Base-by-base conservation (phyloP, 2,329 filamentous ascomycete genomes). In the Acephala macrosclerotiorum region DNA sequence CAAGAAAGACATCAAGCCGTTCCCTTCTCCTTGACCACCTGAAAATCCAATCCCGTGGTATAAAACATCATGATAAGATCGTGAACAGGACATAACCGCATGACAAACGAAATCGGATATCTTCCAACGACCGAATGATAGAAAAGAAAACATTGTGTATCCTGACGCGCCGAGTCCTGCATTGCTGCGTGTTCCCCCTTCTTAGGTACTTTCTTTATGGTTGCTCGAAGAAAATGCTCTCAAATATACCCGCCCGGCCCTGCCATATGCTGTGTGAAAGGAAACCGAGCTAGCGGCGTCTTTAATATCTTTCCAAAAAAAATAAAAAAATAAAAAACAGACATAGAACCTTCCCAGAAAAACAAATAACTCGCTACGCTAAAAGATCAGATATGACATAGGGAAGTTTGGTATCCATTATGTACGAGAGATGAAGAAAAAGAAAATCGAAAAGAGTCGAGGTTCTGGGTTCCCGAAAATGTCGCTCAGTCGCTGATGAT, bases 151-250 rank as follows among this genome's bases (percentile, higher is more conserved):
- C 72, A 66, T 56, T 70, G 66, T 62, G 51, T 67, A 49, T 71
- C 72, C 75, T 75, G 73, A 74, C 78, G 78, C 79, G 78, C 79
- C 81, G 78, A 81, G 79, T 79, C 78, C 80, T 86, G 86, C 86
- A 88, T 88, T 86, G 86, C 86, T 88, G 86, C 86, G 81, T 84
- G 75, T 84, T 85, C 81, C 81, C 87, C 84, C 86, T 86, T 74
- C 67, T 70, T 72, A 67, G 71, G 69, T 73, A 72, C 68, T 72
- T 70, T 75, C 69, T 75, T 74, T 71, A 61, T 63, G 79, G 82
- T 80, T 83, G 77, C 69, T 71, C 66, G 25, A 53, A 36, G 67
- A 74, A 74, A 74, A 73, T 71, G 77, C 74, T 74, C 66, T 63
- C 63, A 73, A 71, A 62, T 69, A 70, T 68, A 66, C 65, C 73